These are phyloP conservation scores for Neostapfia colusana DNA, from an alignment of 176 grass and related monocot species.

Conservation along the genomic window DNA sequence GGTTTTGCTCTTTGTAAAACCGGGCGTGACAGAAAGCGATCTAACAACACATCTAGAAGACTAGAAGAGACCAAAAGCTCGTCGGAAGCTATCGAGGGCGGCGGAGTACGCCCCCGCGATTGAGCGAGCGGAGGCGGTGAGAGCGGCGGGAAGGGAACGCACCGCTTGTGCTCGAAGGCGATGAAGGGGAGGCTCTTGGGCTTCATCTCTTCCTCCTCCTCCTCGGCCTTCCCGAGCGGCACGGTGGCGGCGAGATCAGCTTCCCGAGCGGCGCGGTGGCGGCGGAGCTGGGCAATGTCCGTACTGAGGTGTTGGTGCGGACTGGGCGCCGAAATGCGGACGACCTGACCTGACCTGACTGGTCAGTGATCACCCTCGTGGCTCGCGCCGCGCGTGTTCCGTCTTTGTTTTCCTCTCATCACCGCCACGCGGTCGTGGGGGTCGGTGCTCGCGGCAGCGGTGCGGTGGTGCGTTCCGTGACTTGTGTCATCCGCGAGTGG, in stretches of 20 bases:
- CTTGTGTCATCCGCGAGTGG: constrained; percentile 13
- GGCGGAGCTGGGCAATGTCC: not conserved
- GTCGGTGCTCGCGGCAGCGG: not conserved
- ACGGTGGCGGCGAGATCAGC: not conserved
- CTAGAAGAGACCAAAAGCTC: not conserved
- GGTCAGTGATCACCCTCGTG: constrained; percentile 35
- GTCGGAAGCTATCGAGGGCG: not conserved
- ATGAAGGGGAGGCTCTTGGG: constrained; percentile 85
- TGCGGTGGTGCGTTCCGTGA: constrained; percentile 14
- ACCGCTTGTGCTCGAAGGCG: constrained; percentile 91
- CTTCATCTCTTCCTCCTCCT: constrained; percentile 47
- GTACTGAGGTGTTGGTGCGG: no score
- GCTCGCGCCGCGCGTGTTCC: constrained; percentile 29
- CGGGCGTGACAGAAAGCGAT: no score
- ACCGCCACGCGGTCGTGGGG: constrained; percentile 24
- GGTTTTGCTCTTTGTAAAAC: no score
- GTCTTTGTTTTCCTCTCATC: constrained; percentile 15
- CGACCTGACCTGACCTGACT: constrained; percentile 14
- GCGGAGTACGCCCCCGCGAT: not conserved
- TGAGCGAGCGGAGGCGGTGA: not conserved
- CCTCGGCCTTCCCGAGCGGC: not conserved
- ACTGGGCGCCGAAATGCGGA: constrained; percentile 28
- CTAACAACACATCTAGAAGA: no score
- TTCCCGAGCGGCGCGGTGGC: not conserved
- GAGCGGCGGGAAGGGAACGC: constrained; percentile 7